phyloP scores from a whole-genome alignment of 441 rosid species.

The Gossypium trilobum region DNA sequence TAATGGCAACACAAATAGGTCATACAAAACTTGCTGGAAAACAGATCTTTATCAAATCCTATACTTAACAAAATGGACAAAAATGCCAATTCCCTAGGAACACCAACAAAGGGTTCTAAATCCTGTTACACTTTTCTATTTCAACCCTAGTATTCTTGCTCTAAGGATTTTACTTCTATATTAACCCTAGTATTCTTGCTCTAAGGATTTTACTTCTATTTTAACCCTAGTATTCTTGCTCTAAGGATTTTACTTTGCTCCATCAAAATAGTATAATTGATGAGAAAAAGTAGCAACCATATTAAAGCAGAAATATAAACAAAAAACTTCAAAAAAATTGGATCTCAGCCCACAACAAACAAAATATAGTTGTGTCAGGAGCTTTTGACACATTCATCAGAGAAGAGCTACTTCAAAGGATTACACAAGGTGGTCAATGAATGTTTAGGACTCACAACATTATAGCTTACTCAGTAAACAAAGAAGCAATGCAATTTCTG shows the following conservation, averaged over 20 bases:
- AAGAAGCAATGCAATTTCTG: not conserved
- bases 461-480: not conserved
- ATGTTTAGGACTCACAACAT: not conserved
- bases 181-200: not conserved
- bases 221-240: not conserved
- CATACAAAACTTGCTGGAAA: not conserved
- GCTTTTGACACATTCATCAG: not conserved
- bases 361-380: not conserved
- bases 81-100: not conserved
- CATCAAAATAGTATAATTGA: not conserved
- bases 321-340: not conserved
- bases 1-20: not conserved
- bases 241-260: not conserved
- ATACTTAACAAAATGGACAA: not conserved
- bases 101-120: not conserved
- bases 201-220: no score
- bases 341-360: not conserved
- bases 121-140: not conserved
- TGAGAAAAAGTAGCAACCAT: not conserved
- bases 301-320: not conserved
- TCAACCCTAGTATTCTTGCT: not conserved
- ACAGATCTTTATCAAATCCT: not conserved
- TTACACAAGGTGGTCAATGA: not conserved
- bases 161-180: not conserved
- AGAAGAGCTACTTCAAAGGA: not conserved